These are phyloP conservation scores for Cyclaneusma minus DNA, from an alignment of 2,329 filamentous ascomycete genomes.

Conservation along the genomic window DNA sequence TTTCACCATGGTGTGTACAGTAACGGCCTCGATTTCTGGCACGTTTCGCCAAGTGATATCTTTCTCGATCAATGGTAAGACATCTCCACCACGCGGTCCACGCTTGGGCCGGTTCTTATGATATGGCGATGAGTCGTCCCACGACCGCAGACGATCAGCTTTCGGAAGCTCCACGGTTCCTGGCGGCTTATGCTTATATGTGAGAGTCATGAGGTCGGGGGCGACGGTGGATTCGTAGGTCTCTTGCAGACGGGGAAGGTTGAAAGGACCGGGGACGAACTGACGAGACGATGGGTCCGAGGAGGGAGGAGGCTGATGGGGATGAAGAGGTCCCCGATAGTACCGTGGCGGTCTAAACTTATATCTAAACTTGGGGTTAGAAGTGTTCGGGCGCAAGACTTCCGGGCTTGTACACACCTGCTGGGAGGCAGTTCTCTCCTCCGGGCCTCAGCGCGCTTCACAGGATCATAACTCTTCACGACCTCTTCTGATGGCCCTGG, in stretches of 20 bases:
- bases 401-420: constrained; percentile 17
- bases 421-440: constrained; percentile 20
- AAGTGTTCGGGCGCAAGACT: constrained; percentile 1
- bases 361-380: constrained; percentile 44
- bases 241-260: constrained; percentile 71
- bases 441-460: constrained; percentile 26
- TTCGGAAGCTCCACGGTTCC: constrained; percentile 43
- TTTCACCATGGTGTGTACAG: constrained; percentile 61
- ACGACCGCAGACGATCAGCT: constrained; percentile 60
- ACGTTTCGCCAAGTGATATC: constrained; percentile 72
- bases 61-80: constrained; percentile 55
- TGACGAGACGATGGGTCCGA: constrained; percentile 79
- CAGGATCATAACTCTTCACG: constrained; percentile 29
- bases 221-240: constrained; percentile 80
- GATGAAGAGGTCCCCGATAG: constrained; percentile 84
- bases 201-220: constrained; percentile 73
- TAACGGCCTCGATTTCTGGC: constrained; percentile 66
- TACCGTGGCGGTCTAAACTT: constrained; percentile 91
- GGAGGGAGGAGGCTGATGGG: constrained; percentile 73
- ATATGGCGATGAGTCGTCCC: constrained; percentile 87
- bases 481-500: constrained; percentile 19
- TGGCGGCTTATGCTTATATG: constrained; percentile 74
- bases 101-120: constrained; percentile 80
- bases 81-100: constrained; percentile 65
- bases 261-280: constrained; percentile 85